phyloP scores from a whole-genome alignment of 176 grass and related monocot genomes.

The Bromus sterilis region DNA sequence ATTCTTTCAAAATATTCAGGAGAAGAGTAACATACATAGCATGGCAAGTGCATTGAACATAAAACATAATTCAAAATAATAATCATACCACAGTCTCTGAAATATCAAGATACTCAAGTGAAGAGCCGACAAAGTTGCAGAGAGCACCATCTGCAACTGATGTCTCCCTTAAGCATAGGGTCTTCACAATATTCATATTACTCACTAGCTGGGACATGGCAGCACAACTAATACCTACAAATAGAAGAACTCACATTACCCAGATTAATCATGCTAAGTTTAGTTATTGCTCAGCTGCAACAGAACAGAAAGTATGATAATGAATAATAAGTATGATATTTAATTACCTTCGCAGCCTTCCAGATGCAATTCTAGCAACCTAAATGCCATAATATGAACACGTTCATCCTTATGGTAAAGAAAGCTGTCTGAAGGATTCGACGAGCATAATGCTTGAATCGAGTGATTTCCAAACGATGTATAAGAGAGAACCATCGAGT shows the following conservation, averaged over 20 bases:
- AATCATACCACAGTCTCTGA: slow-evolving; percentile 65
- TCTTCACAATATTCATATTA: slow-evolving; percentile 22
- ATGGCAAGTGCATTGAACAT: not conserved
- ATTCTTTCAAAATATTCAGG: not conserved
- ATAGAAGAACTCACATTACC: slow-evolving; percentile 11
- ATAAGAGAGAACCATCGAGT: slow-evolving; percentile 54
- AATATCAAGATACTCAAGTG: slow-evolving; percentile 64
- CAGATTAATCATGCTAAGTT: not conserved
- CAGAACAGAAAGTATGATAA: not conserved
- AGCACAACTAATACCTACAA: slow-evolving; percentile 28
- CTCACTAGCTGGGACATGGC: slow-evolving; percentile 49
- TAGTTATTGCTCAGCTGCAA: not conserved
- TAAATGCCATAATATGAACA: slow-evolving; percentile 36
- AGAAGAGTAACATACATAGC: slow-evolving; percentile 2
- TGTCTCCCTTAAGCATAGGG: slow-evolving; percentile 59
- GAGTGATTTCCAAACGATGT: slow-evolving; percentile 51
- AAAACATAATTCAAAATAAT: slow-evolving; percentile 1
- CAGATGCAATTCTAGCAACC: slow-evolving; percentile 48
- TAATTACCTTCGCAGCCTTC: slow-evolving; percentile 50
- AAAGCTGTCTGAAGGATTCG: not conserved
- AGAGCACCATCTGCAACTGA: slow-evolving; percentile 48
- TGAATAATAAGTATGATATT: not conserved
- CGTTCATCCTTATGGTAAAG: slow-evolving; percentile 1
- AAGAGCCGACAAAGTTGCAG: slow-evolving; percentile 43
- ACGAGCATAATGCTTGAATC: slow-evolving; percentile 28